Evolutionary conservation across 108 stramenopile species (phyloP), one percentile per base, ranked within the genome.

Genomic region (Epipyxis sp.): DNA sequence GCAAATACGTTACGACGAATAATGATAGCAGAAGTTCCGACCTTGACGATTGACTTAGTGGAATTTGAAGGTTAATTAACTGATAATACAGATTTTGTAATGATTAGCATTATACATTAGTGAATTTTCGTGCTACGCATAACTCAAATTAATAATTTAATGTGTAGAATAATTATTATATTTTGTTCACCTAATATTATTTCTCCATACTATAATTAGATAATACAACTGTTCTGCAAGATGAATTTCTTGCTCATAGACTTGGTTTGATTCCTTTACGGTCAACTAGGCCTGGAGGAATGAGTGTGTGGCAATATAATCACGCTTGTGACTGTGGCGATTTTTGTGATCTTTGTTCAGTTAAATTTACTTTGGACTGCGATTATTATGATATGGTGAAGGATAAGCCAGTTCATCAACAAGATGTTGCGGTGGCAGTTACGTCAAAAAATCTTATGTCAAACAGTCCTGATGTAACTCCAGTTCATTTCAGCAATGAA

Each of bases 241-340:
- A 99, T 83, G 98, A 99, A 84, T 95, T 95, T 77, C 88, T 99
- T 61, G 94, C 95, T 10, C 98, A 99, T 88, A 86, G 98, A 32
- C 68, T 99, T 78, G 98, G 98, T 13, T 79, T 98, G 61, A 89
- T 98, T 44, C 98, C 98, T 1, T 88, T 97, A 68, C 87, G 91
- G 3, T 92, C 87, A 76, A 77, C 46, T 30, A 46, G 6, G 3
- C 46, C 44, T 74, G n/a, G n/a, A n/a, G n/a, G n/a, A n/a, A 74
- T 74, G 71, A 3, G 27, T 6, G 50, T 10, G 10, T 74, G 71
- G 71, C 40, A 13, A 27, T 74, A 34, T 74, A 34, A 39, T 32
- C 34, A 74, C 43, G 81, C 81, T 13, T 87, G 86, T 59, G 86
- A 85, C 50, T 85, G 85, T 77, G 86, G 83, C 10, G 82, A 80